Base-by-base conservation (phyloP, 768 basidiomycete species). In the Suillus tomentosus region DNA sequence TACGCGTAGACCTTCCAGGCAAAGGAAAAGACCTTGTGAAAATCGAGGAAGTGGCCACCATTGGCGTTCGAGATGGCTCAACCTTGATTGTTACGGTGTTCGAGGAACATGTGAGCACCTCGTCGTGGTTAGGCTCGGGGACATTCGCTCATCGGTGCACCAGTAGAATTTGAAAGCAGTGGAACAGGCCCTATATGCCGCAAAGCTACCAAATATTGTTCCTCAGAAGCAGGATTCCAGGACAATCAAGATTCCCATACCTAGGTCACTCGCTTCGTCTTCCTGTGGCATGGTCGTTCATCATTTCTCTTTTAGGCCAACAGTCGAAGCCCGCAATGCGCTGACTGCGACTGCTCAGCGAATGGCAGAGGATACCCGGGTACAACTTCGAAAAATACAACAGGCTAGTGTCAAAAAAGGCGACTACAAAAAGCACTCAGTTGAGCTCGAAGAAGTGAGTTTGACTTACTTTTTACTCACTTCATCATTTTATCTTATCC, bases 51-150 rank as follows among this genome's bases (percentile, higher is more conserved):
- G 72, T 94, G 31, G 89, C 93, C 1, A 93, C 92, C 0, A 84
- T 95, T 22, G 92, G 93, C 9, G 86, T 95, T 45, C 80, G 88
- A 65, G 91, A 95, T 60, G 93, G 93, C 1, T 84, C 89, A 7
- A 82, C 84, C 61, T 76, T 95, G 63, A 67, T 94, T 31, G 80
- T 95, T 13, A 92, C 90, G 4, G 80, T 92, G 37, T 94, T 92
- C 69, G 89, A 94, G 61, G 89, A 92, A 72, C 79, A 85, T 72
- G 93, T 94, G 73, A 79, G 86, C 77, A 3, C 8, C 15, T 14
- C 50, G 42, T 50, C 17, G 48, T 48, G 27, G 47, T 27, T 14
- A 39, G 45, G 40, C 53, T 50, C 36, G 22, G 10, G 61, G 43
- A 43, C 0, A 43, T 60, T 62, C 31, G 39, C 70, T 77, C 54